Evolutionary conservation across 306 rosid species (phyloP), one percentile per base, ranked within the genome.

Genomic region (Prunus kanzakura): DNA sequence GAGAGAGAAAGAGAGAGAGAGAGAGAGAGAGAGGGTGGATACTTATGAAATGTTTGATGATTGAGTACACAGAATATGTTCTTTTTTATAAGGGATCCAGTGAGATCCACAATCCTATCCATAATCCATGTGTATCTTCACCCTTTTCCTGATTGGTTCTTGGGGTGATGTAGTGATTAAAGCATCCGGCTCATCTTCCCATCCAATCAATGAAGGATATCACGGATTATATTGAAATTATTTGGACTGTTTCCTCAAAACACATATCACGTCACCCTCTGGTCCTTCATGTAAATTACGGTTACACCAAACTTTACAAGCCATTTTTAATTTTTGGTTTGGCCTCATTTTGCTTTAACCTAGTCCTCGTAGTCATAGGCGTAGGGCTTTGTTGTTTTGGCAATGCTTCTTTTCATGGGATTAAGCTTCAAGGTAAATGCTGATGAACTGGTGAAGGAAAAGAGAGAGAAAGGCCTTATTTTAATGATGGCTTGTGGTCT

Each of bases 71-170:
- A 20, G 72, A 32, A 50, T 20, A 7, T 6, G 20, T 38, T 70
- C 60, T n/a, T 4, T 11, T 62, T 55, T 63, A 9, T 19, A 23
- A 30, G 60, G 41, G 35, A 3, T 22, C 72, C 25, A 41, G 77
- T 35, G 72, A 64, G 51, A 61, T 64, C 72, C 49, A 71, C 25
- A 54, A 50, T 22, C 65, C 71, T 71, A 63, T 71, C 72, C 58
- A 56, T 11, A 69, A 60, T 78, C 76, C 60, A 27, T 49, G 30
- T 20, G 51, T 49, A 78, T 61, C 60, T 69, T 35, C 64, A 61
- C 22, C 71, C 45, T 22, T 30, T 22, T 35, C 27, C 76, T 61
- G 76, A 78, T 61, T 78, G 81, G 81, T 69, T 49, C 19, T 16
- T 8, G 25, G 18, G 69, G 68, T 20, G 67, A 15, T 63, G 32